Percentiles rank a stretch among this genome's conserved stretches.
phyloP scores from a whole-genome alignment of 2,329 filamentous ascomycete genomes.

The Penicillium sp. region DNA sequence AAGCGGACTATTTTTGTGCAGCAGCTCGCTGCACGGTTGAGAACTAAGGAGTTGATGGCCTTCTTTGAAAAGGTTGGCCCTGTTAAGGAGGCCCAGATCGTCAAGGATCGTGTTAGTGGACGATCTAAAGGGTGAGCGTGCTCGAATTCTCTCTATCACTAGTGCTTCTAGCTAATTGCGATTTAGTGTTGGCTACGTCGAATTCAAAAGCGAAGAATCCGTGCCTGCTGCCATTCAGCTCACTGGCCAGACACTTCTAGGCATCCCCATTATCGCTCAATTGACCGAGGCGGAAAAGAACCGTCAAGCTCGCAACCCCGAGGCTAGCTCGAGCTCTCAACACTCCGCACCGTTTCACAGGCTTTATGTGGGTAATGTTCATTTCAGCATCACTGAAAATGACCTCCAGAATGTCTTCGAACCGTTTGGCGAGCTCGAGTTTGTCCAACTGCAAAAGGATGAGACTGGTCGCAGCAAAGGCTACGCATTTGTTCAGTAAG shows the following conservation, averaged over 20 bases:
- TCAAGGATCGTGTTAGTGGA: conserved; percentile 94
- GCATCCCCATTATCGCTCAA: conserved; percentile 97
- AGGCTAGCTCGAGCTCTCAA: conserved; percentile 63
- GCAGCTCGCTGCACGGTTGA: conserved; percentile 89
- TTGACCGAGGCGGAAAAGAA: conserved; percentile 99
- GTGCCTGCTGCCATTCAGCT: conserved; percentile 92
- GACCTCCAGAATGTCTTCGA: conserved; percentile 96
- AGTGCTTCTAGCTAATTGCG: conserved; percentile 3
- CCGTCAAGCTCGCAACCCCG: conserved; percentile 82
- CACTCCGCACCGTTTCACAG: conserved; percentile 94
- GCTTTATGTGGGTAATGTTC: conserved; percentile 97
- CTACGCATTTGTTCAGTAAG: conserved; percentile 98
- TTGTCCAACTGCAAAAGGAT: conserved; percentile 96
- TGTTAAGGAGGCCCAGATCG: conserved; percentile 96
- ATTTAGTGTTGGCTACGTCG: conserved; percentile 91
- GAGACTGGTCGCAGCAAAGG: conserved; percentile 86
- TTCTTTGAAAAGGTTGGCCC: conserved; percentile 96
- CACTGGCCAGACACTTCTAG: conserved; percentile 96
- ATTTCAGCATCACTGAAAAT: conserved; percentile 97
- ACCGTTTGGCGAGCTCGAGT: conserved; percentile 95
- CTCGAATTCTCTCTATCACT: neutral
- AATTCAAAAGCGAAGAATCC: conserved; percentile 95
- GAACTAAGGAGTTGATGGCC: conserved; percentile 85
- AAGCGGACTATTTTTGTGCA: conserved; percentile 97
- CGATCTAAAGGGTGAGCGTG: conserved; percentile 87